These are phyloP conservation scores for Cladorrhinum sp. DNA, from an alignment of 2,329 filamentous ascomycete species.

Conservation along the genomic window DNA sequence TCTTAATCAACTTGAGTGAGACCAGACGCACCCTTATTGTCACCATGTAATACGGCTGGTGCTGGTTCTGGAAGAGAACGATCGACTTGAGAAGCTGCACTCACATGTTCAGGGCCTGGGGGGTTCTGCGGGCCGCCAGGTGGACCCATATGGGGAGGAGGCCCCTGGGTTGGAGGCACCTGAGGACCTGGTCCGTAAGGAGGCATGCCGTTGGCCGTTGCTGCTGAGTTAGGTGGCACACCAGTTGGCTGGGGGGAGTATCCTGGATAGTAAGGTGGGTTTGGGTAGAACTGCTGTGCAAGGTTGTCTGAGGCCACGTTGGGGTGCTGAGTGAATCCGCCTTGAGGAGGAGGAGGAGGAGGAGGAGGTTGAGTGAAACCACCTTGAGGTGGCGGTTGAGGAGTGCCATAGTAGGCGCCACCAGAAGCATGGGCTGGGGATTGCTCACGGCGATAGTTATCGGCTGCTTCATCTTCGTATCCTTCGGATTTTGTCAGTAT, in stretches of 20 bases:
- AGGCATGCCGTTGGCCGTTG: constrained; percentile 23
- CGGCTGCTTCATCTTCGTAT: constrained; percentile 36
- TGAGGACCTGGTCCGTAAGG: constrained; percentile 10
- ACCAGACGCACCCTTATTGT: constrained; percentile 31
- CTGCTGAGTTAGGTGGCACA: constrained; percentile 29
- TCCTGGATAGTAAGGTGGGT: constrained; percentile 39
- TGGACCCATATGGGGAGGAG: constrained; percentile 10
- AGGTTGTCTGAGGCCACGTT: constrained; percentile 34
- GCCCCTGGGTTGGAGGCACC: neutral
- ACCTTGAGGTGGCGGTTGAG: constrained; percentile 27
- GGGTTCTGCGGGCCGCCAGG: constrained; percentile 21
- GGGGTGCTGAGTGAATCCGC: constrained; percentile 38
- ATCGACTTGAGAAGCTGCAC: constrained; percentile 29
- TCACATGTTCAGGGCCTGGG: constrained; percentile 31
- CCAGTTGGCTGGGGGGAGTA: constrained; percentile 41
- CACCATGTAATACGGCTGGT: constrained; percentile 20
- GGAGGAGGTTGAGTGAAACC: too few relatives aligned
- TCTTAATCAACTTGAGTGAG: constrained; percentile 13
- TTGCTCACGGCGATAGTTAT: constrained; percentile 37
- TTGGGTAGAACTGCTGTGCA: constrained; percentile 29
- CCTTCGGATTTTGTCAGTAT: constrained; percentile 29
- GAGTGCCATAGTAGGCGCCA: constrained; percentile 50
- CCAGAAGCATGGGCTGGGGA: constrained; percentile 52
- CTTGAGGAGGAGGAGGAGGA: too few relatives aligned
- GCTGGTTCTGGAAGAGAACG: constrained; percentile 21